phyloP scores from a whole-genome alignment of 1,284 basidiomycete genomes.

The Cystobasidium pallidum region DNA sequence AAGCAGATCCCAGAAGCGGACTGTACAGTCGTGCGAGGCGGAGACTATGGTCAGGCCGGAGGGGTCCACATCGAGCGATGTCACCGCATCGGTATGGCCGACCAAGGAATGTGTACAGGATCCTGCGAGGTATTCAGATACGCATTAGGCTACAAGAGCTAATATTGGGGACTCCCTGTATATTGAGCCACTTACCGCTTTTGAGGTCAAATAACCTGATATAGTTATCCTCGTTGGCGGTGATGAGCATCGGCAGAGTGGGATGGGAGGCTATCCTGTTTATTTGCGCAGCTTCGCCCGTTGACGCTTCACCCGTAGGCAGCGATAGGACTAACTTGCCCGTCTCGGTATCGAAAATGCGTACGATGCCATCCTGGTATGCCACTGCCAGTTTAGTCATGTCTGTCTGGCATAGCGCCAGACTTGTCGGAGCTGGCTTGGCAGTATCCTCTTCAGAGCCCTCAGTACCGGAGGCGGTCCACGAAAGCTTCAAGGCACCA shows the following conservation, averaged over 20 bases:
- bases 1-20: constrained; percentile 94
- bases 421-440: constrained; percentile 67
- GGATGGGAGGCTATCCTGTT: constrained; percentile 90
- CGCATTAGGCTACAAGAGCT: too few species aligned
- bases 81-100: constrained; percentile 88
- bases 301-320: constrained; percentile 72
- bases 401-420: constrained; percentile 73
- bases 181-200: constrained; percentile 72
- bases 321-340: constrained; percentile 77
- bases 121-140: constrained; percentile 58
- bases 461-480: constrained; percentile 54
- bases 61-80: constrained; percentile 84
- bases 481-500: constrained; percentile 67
- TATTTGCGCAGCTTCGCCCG: constrained; percentile 69
- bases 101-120: constrained; percentile 85
- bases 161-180: too few species aligned
- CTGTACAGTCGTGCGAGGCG: constrained; percentile 88
- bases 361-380: constrained; percentile 85
- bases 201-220: constrained; percentile 85
- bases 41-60: constrained; percentile 84
- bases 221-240: constrained; percentile 90
- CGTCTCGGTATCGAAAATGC: constrained; percentile 83
- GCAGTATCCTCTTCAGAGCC: constrained; percentile 60
- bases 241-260: constrained; percentile 82
- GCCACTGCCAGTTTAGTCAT: constrained; percentile 66